These are phyloP conservation scores for Testicularia cyperi DNA, from an alignment of 1,284 basidiomycete genomes.

Conservation along the genomic window DNA sequence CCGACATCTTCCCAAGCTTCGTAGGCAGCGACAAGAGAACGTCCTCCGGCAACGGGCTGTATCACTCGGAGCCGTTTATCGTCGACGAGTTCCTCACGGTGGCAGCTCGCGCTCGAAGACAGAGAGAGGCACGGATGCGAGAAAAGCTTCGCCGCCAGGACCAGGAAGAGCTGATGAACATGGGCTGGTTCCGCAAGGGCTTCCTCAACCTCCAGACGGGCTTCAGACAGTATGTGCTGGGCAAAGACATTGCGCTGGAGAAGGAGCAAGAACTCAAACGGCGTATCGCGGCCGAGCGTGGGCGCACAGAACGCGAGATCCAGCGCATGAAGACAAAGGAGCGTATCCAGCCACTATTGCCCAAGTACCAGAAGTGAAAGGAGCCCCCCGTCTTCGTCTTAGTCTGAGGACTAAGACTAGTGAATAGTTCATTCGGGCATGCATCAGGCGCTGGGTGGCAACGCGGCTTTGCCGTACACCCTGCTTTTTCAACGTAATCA, in stretches of 20 bases:
- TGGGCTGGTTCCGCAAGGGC: conserved; percentile 36
- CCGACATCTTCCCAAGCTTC: too few relatives aligned
- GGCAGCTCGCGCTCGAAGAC: conserved; percentile 21
- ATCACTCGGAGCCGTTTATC: conserved; percentile 13
- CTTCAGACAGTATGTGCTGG: conserved; percentile 28
- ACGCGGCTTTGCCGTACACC: too few relatives aligned
- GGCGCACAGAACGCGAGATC: conserved; percentile 12
- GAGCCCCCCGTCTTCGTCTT: too few relatives aligned
- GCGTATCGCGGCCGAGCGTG: conserved; percentile 9
- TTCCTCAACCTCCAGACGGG: conserved; percentile 23
- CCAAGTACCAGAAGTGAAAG: too few relatives aligned
- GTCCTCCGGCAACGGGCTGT: too few relatives aligned
- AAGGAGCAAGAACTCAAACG: conserved; percentile 7
- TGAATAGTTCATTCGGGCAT: too few relatives aligned
- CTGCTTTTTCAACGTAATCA: too few relatives aligned
- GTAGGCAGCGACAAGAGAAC: too few relatives aligned
- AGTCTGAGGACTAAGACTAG: too few relatives aligned
- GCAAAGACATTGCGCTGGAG: conserved; percentile 15
- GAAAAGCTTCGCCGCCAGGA: conserved; percentile 16
- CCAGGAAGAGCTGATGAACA: conserved; percentile 32
- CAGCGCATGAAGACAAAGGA: neutral
- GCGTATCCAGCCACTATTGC: too few relatives aligned
- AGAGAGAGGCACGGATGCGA: conserved; percentile 16
- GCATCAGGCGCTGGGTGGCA: too few relatives aligned
- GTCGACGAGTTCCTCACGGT: conserved; percentile 37